These are phyloP conservation scores for Brassica juncea DNA, from an alignment of 345 rosid species.

Conservation along the genomic window DNA sequence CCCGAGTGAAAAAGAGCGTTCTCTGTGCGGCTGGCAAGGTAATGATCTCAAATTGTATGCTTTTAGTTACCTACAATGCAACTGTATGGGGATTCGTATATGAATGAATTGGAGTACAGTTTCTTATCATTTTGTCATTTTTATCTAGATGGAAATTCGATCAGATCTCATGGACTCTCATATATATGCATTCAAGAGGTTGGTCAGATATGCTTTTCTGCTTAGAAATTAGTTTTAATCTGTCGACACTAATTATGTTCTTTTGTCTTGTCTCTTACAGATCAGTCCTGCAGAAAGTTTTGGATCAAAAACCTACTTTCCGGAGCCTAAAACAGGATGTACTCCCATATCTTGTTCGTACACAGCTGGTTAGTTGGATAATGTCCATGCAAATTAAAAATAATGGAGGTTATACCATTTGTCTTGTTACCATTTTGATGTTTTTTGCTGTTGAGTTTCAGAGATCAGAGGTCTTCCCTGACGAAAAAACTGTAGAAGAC, in stretches of 20 bases:
- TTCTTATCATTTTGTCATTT: constrained; percentile 24
- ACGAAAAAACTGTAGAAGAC: constrained; percentile 61
- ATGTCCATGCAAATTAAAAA: constrained; percentile 24
- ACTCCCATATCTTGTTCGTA: constrained; percentile 87
- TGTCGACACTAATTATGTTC: constrained; percentile 15
- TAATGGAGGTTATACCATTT: neutral
- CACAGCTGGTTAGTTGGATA: constrained; percentile 81
- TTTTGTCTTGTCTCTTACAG: constrained; percentile 43
- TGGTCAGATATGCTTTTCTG: constrained; percentile 27
- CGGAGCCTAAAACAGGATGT: constrained; percentile 84
- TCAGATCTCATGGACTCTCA: constrained; percentile 97
- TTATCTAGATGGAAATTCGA: constrained; percentile 80
- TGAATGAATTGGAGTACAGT: neutral
- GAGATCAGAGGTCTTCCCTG: constrained; percentile 65
- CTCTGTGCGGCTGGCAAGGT: constrained; percentile 91
- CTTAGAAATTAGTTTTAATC: constrained; percentile 14
- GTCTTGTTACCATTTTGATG: constrained; percentile 5
- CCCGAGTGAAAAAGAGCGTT: constrained; percentile 67
- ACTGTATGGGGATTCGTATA: neutral
- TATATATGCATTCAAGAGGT: constrained; percentile 98
- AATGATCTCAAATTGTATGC: constrained; percentile 17
- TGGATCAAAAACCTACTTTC: constrained; percentile 67
- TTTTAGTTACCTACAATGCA: neutral
- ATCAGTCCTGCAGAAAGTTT: constrained; percentile 73
- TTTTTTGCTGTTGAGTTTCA: constrained; percentile 36